Evolutionary conservation across 2,329 filamentous ascomycete genomes (phyloP), one percentile per base, ranked within the genome.

Genomic region (Venturia aucupariae): DNA sequence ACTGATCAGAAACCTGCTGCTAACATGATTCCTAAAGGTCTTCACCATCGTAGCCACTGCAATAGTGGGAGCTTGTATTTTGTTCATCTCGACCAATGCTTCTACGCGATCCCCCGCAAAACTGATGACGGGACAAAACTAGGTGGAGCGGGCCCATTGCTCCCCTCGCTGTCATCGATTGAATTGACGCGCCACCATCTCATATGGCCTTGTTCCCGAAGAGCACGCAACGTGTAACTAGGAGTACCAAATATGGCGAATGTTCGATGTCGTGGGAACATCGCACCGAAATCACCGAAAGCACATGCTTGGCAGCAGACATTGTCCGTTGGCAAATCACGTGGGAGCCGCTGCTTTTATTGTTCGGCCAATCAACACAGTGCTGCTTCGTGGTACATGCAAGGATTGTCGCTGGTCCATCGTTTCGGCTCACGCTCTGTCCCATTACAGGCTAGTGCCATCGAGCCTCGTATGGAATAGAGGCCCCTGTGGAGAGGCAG

Each of bases 61-160:
- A 8, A 77, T 77, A 65, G 73, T 77, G 24, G 75, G 74, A 39
- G 72, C 75, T n/a, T 77, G 75, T 66, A 68, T 76, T 17, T 63
- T 77, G 61, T 75, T 77, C 63, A 70, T 77, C n/a, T 73, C 75
- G 46, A 76, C 73, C 3, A 75, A 76, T 68, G 71, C 75, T 8
- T 35, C 24, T 19, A 64, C 32, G 38, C 19, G 63, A 48, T 57
- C 51, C 15, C 24, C 51, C 15, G 19, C 27, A 19, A 35, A 35
- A 57, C 19, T n/a, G 51, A n/a, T 57, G 15, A 13, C 8, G 19
- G 8, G 10, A 17, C 30, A 35, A n/a, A n/a, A n/a, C n/a, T n/a
- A n/a, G n/a, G n/a, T 35, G n/a, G 35, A 55, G 30, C 27, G 51
- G 30, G 51, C 15, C 30, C 27, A n/a, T 19, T 4, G 2, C 51